Base-by-base conservation (phyloP, 2,329 filamentous ascomycete genomes). In the Arachnopeziza araneosa region DNA sequence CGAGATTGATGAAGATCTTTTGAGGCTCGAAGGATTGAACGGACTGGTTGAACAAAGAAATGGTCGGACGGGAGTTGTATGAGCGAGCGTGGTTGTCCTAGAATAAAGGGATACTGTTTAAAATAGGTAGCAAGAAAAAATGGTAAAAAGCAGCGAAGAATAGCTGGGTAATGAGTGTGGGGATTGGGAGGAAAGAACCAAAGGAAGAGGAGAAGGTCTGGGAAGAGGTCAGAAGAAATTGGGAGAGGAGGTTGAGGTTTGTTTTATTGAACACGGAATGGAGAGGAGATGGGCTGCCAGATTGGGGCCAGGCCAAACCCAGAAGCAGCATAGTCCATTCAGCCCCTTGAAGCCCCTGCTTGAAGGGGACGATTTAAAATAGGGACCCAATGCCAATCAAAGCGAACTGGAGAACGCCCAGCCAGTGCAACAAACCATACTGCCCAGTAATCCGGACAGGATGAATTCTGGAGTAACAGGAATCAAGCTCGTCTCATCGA, bases 141-240 rank as follows among this genome's bases (percentile, higher is more conserved):
- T 24, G 26, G 52, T 21, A 26, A 30, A 30, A 30, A 26, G 24
- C 22, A 26, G 23, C 24, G 36, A 44, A 44, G 36, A 44, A 44
- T 5, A 54, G 50, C 19, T 24, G 52, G 52, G n/a, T 54, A 54
- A 54, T 54, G 52, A 54, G 52, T 30, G 52, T 54, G 52, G 24
- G 23, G 9, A n/a, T 5, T 24, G 24, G 24, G 23, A 26, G 24
- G 52, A 30, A 30, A 30, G 24, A 24, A 54, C 22, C 52, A 24
- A 54, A 54, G 52, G 24, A 54, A 26, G 26, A 24, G 23, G 23
- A 24, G 50, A 17, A 9, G 19, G 23, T 17, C 12, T n/a, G 26
- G n/a, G 52, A 19, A 30, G 32, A 54, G 52, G 26, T 24, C 10
- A 54, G 52, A 54, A 26, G 52, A 54, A 26, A n/a, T n/a, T 24